Evolutionary conservation across 2,329 filamentous ascomycete genomes (phyloP), one percentile per base, ranked within the genome.

Genomic region (Penicillium sp.): DNA sequence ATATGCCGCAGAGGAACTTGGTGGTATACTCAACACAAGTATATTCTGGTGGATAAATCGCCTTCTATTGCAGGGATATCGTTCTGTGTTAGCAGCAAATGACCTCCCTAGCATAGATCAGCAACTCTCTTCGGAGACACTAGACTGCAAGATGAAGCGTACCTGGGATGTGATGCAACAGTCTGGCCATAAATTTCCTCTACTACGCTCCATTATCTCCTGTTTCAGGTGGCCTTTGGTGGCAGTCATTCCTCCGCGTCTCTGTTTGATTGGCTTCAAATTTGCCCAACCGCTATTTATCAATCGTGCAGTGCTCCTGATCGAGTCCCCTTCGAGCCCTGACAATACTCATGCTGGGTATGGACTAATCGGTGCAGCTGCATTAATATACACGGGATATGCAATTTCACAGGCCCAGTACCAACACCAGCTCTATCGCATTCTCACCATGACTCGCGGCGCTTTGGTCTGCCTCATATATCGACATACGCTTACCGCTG

Each of bases 391-490:
- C 55, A 35, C 70, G 18, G 72, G 71, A 0, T 69, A 74, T 24
- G 73, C 71, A 67, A 52, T 71, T 12, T 64, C 65, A 3, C 69
- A 65, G 33, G 65, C 65, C 8, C 63, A 63, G 11, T 72, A 72
- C 51, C 62, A 71, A 40, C 71, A 74, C 59, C 61, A 69, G 20
- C 64, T 68, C 1, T 70, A 71, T 56, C 71, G 74, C 5, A 57
- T 66, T 16, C 66, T 71, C 14, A 71, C 69, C 1, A 72, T 74
- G 65, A 59, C 75, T 18, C 65, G 76, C 43, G 71, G 71, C n/a
- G 69, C 65, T 2, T 58, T 77, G 14, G 65, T 76, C 6, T 73
- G 74, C 0, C 57, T 81, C 24, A 75, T 83, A 2, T 83, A 79
- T 60, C 67, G 73, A 18, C 79, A 79, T 61, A 79, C 77, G 0